phyloP scores from a whole-genome alignment of 1,139 yeast genomes.

The Candida albicans region DNA sequence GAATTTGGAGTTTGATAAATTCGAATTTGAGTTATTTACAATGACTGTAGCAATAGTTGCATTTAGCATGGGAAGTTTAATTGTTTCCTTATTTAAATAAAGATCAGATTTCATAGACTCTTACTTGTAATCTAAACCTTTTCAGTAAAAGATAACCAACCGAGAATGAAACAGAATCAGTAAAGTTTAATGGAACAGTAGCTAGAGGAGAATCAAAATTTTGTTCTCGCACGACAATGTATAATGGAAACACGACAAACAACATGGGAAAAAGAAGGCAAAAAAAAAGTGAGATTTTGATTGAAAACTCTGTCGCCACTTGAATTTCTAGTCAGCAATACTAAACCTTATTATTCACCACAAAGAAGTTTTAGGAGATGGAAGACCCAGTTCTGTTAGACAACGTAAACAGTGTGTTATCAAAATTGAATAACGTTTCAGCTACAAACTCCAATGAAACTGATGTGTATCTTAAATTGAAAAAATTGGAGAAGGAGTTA shows the following conservation, averaged over 20 bases:
- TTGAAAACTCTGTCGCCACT: constrained; percentile 9
- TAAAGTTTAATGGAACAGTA: neutral
- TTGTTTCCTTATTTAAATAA: constrained; percentile 16
- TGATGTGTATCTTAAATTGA: constrained; percentile 80
- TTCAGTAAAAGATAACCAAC: no score
- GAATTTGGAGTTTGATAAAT: constrained; percentile 22
- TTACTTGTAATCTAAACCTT: no score
- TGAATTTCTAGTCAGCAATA: constrained; percentile 4
- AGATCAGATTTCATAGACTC: constrained; percentile 2
- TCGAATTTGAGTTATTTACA: constrained; percentile 25
- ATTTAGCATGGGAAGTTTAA: constrained; percentile 24
- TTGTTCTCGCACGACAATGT: constrained; percentile 3
- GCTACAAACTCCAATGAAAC: constrained; percentile 5
- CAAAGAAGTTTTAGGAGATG: constrained; percentile 12
- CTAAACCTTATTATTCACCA: neutral
- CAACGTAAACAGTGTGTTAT: constrained; percentile 12
- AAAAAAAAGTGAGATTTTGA: neutral
- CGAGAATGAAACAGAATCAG: no score
- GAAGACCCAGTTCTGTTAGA: constrained; percentile 25
- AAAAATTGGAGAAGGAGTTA: constrained; percentile 85
- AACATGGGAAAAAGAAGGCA: neutral
- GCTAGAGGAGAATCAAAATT: neutral
- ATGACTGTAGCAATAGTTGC: constrained; percentile 21
- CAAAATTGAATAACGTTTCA: constrained; percentile 5
- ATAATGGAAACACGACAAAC: neutral